A percentile compares a stretch with the other conserved stretches of the same genome.
These are phyloP conservation scores for Malassezia equina DNA, from an alignment of 1,284 basidiomycete genomes.

Conservation along the genomic window DNA sequence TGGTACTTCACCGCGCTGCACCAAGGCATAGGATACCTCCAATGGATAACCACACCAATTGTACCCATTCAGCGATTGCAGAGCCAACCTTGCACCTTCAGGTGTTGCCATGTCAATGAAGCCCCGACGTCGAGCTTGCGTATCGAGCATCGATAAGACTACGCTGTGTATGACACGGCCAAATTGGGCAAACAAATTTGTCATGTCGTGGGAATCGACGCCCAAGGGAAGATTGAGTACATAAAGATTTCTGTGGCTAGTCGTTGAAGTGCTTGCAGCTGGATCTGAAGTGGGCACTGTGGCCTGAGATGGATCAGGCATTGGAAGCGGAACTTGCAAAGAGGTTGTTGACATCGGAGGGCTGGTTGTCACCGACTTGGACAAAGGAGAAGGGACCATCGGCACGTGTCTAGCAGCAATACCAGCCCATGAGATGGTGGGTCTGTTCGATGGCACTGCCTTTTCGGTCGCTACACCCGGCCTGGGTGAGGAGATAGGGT, in stretches of 20 bases:
- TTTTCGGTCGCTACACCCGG: neutral
- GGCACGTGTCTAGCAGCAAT: neutral
- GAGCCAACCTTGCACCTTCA: slow-evolving; percentile 30
- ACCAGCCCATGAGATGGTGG: neutral
- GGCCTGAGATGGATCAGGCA: neutral
- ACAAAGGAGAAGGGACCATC: neutral
- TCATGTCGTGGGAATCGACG: slow-evolving; percentile 35
- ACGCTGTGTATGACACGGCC: slow-evolving; percentile 43
- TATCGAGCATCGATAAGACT: slow-evolving; percentile 44
- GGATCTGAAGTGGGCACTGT: neutral
- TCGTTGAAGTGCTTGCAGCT: neutral
- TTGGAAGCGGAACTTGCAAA: neutral
- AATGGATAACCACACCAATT: slow-evolving; percentile 44
- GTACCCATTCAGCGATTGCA: slow-evolving; percentile 32
- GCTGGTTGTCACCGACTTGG: neutral
- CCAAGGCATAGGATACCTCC: slow-evolving; percentile 45
- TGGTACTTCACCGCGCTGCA: slow-evolving; percentile 26
- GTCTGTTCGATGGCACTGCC: neutral
- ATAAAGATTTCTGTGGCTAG: slow-evolving; percentile 37
- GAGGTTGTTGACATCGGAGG: neutral
- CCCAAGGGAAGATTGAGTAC: slow-evolving; percentile 45
- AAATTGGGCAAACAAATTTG: slow-evolving; percentile 29
- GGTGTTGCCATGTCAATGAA: slow-evolving; percentile 44
- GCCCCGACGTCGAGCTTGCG: slow-evolving; percentile 41
- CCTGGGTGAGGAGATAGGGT: neutral